Evolutionary conservation across 176 grass and related monocot genomes (phyloP).

Genomic region (Bolboschoenus planiculmis): DNA sequence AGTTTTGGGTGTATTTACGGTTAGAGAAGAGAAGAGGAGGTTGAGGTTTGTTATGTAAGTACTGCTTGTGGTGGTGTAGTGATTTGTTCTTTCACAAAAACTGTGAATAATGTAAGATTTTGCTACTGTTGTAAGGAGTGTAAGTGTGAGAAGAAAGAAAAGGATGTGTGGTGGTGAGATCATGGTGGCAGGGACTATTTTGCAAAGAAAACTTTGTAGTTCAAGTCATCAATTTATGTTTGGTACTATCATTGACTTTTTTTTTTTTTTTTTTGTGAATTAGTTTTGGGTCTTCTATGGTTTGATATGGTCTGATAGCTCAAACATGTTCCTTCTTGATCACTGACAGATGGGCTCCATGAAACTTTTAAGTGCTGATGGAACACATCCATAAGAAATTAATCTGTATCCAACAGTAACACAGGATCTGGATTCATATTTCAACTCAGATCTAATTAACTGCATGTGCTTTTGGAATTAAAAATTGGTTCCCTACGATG

Average conservation of each 20-base stretch:
- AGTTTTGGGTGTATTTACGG: not conserved
- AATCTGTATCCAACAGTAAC: too few relatives aligned
- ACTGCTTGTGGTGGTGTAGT: constrained; percentile 13
- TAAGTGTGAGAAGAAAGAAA: not conserved
- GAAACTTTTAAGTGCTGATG: too few relatives aligned
- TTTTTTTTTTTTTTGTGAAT: too few relatives aligned
- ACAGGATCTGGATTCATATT: too few relatives aligned
- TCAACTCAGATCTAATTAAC: too few relatives aligned
- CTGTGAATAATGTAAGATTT: not conserved
- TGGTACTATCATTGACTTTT: not conserved
- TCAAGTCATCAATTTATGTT: not conserved
- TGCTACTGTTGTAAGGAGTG: not conserved
- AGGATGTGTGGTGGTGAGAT: not conserved
- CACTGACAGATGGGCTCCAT: too few relatives aligned
- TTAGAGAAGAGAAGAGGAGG: constrained; percentile 10
- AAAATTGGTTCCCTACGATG: too few relatives aligned
- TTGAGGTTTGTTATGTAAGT: constrained; percentile 31
- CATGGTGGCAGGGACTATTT: not conserved
- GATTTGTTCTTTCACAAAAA: not conserved
- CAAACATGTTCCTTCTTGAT: too few relatives aligned
- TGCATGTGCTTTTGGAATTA: too few relatives aligned
- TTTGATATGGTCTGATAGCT: too few relatives aligned
- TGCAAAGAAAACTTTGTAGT: not conserved
- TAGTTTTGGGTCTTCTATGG: too few relatives aligned
- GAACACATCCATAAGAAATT: too few relatives aligned